Percentiles rank a stretch among this genome's conserved stretches.
Evolutionary conservation across 2,329 filamentous ascomycete genomes (phyloP).

Genomic region (Pseudogymnoascus sp.): DNA sequence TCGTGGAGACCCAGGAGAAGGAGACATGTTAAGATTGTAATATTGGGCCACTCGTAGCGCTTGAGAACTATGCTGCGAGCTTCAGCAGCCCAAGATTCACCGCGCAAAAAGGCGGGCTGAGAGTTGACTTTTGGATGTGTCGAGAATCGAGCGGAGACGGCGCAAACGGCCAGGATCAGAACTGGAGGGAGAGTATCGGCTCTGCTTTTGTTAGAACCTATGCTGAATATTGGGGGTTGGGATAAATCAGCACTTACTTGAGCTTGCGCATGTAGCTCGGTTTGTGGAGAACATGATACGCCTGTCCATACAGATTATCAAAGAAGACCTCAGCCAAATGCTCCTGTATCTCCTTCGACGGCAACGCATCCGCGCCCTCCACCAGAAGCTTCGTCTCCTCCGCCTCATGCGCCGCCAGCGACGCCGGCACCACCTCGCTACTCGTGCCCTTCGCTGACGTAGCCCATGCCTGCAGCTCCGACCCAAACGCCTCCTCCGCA

Average conservation of each 20-base stretch:
- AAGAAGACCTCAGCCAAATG: constrained; percentile 94
- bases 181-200: constrained; percentile 78
- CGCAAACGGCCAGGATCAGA: constrained; percentile 85
- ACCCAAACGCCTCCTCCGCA: constrained; percentile 79
- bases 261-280: constrained; percentile 92
- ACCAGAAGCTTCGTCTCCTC: constrained; percentile 70
- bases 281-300: constrained; percentile 90
- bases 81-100: constrained; percentile 81
- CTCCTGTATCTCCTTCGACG: constrained; percentile 79
- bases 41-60: constrained; percentile 89
- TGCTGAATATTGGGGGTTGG: background rate
- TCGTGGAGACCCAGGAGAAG: constrained; percentile 85
- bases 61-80: constrained; percentile 82
- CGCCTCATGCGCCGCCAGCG: constrained; percentile 50
- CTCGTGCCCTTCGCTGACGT: constrained; percentile 46
- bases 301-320: constrained; percentile 89
- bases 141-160: constrained; percentile 90
- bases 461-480: constrained; percentile 75
- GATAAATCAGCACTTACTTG: constrained; percentile 39
- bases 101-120: constrained; percentile 68
- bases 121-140: constrained; percentile 72
- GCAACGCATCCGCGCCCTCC: constrained; percentile 76
- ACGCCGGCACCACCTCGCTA: constrained; percentile 40
- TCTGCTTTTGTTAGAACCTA: constrained; percentile 33
- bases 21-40: constrained; percentile 88